Percentiles rank a stretch among this genome's conserved stretches.
Conservation (phyloP, 108 stramenopile genomes). For the Fistulifera solaris region DNA sequence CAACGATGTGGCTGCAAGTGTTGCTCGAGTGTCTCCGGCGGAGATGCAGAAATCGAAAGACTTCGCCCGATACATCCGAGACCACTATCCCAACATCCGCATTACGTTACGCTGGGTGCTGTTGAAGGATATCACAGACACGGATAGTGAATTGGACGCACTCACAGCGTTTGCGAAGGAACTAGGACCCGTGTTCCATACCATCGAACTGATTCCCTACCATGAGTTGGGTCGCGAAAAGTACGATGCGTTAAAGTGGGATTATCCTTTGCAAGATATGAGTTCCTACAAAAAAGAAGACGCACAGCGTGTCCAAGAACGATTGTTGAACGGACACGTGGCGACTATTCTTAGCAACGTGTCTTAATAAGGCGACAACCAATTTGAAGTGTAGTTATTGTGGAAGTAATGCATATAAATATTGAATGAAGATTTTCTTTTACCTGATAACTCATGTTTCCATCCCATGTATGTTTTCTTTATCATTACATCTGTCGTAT, state of each 20-base stretch:
- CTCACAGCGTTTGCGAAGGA: constrained; percentile 45
- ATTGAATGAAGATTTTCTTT: too few species aligned
- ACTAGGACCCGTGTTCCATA: constrained; percentile 27
- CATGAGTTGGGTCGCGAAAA: constrained; percentile 50
- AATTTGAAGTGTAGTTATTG: too few species aligned
- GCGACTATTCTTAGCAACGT: constrained; percentile 16
- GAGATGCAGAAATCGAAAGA: constrained; percentile 29
- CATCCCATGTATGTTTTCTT: too few species aligned
- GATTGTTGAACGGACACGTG: constrained; percentile 20
- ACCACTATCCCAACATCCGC: constrained; percentile 32
- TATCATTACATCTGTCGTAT: too few species aligned
- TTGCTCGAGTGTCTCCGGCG: constrained; percentile 24
- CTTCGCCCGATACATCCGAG: constrained; percentile 44
- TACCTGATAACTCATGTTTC: too few species aligned
- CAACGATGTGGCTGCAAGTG: constrained; percentile 29
- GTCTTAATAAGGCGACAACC: too few species aligned
- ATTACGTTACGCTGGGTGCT: constrained; percentile 54
- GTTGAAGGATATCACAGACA: constrained; percentile 47
- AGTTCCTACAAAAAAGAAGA: constrained; percentile 32
- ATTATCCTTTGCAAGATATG: constrained; percentile 42
- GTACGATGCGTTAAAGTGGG: constrained; percentile 25
- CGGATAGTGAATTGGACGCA: constrained; percentile 35
- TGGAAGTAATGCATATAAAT: too few species aligned
- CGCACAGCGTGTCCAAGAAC: constrained; percentile 24
- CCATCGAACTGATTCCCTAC: constrained; percentile 54